Evolutionary conservation across 345 rosid species (phyloP).

Genomic region (Citrus maxima): DNA sequence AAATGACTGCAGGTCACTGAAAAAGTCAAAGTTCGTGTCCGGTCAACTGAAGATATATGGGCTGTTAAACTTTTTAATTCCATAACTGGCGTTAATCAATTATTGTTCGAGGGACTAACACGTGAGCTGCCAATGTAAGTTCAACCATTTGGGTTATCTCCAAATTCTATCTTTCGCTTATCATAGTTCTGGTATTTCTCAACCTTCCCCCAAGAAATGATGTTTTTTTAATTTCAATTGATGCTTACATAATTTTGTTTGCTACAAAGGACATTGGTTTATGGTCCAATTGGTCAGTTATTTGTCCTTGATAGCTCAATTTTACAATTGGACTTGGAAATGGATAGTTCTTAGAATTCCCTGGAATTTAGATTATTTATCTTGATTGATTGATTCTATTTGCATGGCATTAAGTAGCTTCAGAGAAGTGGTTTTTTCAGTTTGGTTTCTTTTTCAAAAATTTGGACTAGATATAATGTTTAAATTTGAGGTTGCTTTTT

Average conservation of each 20-base stretch:
- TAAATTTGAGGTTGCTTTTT: neutral
- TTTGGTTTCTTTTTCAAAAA: neutral
- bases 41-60: conserved; percentile 68
- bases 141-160: conserved; percentile 12
- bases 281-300: conserved; percentile 2
- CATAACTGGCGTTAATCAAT: conserved; percentile 59
- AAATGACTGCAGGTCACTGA: conserved; percentile 43
- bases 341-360: neutral
- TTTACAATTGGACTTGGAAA: neutral
- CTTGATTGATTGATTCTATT: neutral
- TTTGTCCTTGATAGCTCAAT: neutral
- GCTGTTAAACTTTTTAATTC: conserved; percentile 66
- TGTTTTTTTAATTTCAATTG: neutral
- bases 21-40: conserved; percentile 42
- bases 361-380: neutral
- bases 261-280: neutral
- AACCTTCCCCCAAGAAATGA: neutral
- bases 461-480: neutral
- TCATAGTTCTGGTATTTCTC: conserved; percentile 2
- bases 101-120: conserved; percentile 65
- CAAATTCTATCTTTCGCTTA: neutral
- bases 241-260: conserved; percentile 1
- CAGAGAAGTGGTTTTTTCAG: neutral
- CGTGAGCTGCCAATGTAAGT: conserved; percentile 87
- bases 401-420: neutral